Conservation (phyloP, 257 asterid species). For the Solanum corneliomulleri region DNA sequence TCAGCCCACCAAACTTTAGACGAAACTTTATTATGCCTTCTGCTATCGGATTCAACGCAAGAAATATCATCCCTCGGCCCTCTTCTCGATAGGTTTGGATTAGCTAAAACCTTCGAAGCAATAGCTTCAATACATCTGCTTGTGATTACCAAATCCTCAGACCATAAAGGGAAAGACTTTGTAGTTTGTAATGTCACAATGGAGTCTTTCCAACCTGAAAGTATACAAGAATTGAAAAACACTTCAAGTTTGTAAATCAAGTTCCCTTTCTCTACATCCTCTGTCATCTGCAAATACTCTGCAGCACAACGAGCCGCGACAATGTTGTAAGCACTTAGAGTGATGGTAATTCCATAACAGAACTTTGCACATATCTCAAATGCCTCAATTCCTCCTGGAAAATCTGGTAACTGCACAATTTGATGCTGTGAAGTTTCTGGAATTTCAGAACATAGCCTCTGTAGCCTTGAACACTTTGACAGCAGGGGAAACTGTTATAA, state of each 20-base stretch:
- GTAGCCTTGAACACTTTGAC: slow-evolving; percentile 63
- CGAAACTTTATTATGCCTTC: slow-evolving; percentile 15
- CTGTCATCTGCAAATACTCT: slow-evolving; percentile 79
- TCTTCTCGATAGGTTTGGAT: slow-evolving; percentile 63
- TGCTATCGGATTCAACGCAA: slow-evolving; percentile 51
- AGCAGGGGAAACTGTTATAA: slow-evolving; percentile 72
- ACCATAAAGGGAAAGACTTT: slow-evolving; percentile 40
- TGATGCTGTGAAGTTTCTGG: slow-evolving; percentile 43
- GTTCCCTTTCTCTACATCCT: slow-evolving; percentile 81
- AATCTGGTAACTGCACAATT: slow-evolving; percentile 55
- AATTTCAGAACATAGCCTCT: slow-evolving; percentile 46
- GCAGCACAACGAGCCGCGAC: slow-evolving; percentile 69
- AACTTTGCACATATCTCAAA: slow-evolving; percentile 84
- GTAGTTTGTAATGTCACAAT: slow-evolving; percentile 58
- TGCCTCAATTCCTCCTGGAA: slow-evolving; percentile 79
- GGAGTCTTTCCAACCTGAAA: slow-evolving; percentile 77
- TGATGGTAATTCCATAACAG: slow-evolving; percentile 83
- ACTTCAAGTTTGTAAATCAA: slow-evolving; percentile 60
- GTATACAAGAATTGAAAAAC: slow-evolving; percentile 69
- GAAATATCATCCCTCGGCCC: slow-evolving; percentile 38
- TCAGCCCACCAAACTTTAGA: slow-evolving; percentile 83
- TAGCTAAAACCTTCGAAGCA: slow-evolving; percentile 45
- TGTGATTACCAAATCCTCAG: slow-evolving; percentile 62
- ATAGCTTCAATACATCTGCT: slow-evolving; percentile 58
- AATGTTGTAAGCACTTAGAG: slow-evolving; percentile 75